A percentile compares a stretch with the other conserved stretches of the same genome.
Evolutionary conservation across 148 eudicot species (phyloP).

Genomic region (Agrostemma githago): DNA sequence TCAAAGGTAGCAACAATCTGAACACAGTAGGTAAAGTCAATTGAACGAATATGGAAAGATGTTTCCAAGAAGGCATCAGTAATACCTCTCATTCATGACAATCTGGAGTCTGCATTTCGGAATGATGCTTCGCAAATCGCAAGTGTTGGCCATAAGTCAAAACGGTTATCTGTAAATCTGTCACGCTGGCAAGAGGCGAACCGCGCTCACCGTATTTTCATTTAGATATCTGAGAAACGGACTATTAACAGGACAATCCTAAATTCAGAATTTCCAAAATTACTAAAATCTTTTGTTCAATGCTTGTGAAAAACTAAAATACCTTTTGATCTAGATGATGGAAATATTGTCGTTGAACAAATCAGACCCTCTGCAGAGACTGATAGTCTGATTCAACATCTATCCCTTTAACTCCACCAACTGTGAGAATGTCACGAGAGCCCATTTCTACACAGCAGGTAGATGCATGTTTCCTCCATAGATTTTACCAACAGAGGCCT

Average conservation of each 20-base stretch:
- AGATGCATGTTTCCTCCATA: constrained; percentile 73
- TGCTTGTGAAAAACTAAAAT: neutral
- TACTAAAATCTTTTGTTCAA: neutral
- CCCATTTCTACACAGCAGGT: constrained; percentile 25
- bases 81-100: constrained; percentile 4
- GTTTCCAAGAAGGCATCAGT: neutral
- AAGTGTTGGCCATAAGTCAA: neutral
- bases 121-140: neutral
- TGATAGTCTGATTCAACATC: neutral
- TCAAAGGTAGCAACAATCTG: neutral
- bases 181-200: neutral
- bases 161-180: neutral
- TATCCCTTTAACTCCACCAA: neutral
- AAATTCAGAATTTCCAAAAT: neutral
- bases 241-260: neutral
- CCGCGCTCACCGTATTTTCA: neutral
- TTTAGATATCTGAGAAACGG: neutral
- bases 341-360: neutral
- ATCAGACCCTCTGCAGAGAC: neutral
- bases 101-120: neutral
- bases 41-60: neutral
- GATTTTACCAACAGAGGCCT: constrained; percentile 63
- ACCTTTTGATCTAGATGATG: neutral
- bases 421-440: neutral
- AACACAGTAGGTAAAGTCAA: neutral